These are phyloP conservation scores for Boechera retrofracta DNA, from an alignment of 345 rosid genomes.

Conservation along the genomic window DNA sequence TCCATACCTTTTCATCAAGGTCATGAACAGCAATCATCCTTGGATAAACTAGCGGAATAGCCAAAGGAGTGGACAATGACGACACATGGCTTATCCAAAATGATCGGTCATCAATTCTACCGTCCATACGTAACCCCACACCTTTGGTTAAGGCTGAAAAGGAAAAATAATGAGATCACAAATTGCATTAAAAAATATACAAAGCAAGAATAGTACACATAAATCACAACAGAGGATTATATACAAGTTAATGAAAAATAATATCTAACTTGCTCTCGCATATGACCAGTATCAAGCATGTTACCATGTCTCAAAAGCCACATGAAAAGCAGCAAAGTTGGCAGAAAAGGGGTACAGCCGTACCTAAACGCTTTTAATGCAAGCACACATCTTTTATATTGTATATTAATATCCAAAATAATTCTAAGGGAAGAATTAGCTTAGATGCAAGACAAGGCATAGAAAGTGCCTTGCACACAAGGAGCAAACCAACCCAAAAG, in stretches of 20 bases:
- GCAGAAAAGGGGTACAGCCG: not conserved
- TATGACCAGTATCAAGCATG: slow-evolving; percentile 30
- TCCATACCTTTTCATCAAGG: slow-evolving; percentile 66
- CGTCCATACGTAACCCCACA: slow-evolving; percentile 73
- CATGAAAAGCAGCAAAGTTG: slow-evolving; percentile 1
- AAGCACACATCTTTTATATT: not conserved
- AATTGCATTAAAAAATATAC: not conserved
- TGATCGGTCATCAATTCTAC: slow-evolving; percentile 90
- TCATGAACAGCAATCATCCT: slow-evolving; percentile 88
- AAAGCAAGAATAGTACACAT: slow-evolving; percentile 5
- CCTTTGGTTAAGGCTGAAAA: slow-evolving; percentile 84
- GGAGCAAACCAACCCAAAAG: slow-evolving; percentile 9
- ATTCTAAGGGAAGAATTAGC: slow-evolving; percentile 3
- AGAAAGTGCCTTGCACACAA: not conserved
- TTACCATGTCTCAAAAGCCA: slow-evolving; percentile 2
- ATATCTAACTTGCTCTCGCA: slow-evolving; percentile 2
- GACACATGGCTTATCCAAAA: slow-evolving; percentile 81
- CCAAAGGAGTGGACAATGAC: slow-evolving; percentile 73
- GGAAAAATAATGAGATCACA: slow-evolving; percentile 21
- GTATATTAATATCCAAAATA: not conserved
- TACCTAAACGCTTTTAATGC: not conserved
- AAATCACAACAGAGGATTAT: not conserved
- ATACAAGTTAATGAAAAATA: slow-evolving; percentile 4
- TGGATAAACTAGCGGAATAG: slow-evolving; percentile 82
- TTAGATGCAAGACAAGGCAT: slow-evolving; percentile 15